phyloP scores from a whole-genome alignment of 2,329 filamentous ascomycete species.

The Verticillium tricorpus region DNA sequence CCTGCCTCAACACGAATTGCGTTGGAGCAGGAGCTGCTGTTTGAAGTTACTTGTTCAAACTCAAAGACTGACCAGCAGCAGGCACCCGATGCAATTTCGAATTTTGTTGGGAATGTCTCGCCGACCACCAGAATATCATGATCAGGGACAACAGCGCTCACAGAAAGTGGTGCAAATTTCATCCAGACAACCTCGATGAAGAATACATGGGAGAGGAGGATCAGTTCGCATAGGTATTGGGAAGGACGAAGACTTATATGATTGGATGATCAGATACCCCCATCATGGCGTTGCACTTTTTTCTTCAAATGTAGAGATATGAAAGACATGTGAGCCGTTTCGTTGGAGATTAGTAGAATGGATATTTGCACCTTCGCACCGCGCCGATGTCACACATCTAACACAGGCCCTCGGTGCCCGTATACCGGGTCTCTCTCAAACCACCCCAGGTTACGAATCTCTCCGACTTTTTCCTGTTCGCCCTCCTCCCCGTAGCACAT shows the following conservation, averaged over 20 bases:
- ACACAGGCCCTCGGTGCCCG: constrained; percentile 7
- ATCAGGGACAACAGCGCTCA: constrained; percentile 27
- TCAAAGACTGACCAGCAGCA: constrained; percentile 16
- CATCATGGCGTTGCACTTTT: not conserved
- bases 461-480: constrained; percentile 45
- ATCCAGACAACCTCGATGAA: constrained; percentile 17
- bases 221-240: not conserved
- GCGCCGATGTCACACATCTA: not conserved
- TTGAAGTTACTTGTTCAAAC: constrained; percentile 11
- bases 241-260: not conserved
- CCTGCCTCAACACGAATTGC: not conserved
- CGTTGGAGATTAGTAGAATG: not conserved
- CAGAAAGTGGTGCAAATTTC: constrained; percentile 21
- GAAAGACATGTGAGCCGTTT: not conserved
- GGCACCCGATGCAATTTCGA: constrained; percentile 22
- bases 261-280: not conserved
- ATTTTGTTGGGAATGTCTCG: constrained; percentile 32
- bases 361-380: not conserved
- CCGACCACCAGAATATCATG: constrained; percentile 25
- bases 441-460: constrained; percentile 10
- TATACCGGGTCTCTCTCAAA: constrained; percentile 16
- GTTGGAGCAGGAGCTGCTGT: constrained; percentile 9
- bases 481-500: constrained; percentile 64
- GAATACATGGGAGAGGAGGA: not conserved
- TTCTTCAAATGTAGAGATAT: not conserved